Conservation (phyloP, 208 protist species). For the Endotrypanum monterogeii region DNA sequence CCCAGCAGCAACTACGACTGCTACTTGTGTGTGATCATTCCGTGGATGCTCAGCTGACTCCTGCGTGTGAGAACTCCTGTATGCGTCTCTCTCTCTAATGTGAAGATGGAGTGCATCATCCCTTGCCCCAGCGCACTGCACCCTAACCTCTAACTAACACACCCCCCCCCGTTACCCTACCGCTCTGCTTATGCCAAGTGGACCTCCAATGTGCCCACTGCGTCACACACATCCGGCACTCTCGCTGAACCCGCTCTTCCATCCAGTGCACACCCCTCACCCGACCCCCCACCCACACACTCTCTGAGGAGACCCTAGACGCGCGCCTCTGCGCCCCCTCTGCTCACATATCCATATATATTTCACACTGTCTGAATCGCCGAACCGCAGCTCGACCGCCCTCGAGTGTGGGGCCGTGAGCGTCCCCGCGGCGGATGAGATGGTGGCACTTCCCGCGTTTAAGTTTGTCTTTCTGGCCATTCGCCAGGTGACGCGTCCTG, state of each 20-base stretch:
- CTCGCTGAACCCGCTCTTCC: background rate
- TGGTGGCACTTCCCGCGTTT: constrained; percentile 74
- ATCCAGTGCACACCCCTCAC: too few species aligned
- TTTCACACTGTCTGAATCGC: background rate
- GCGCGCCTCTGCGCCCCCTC: background rate
- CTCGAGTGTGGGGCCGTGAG: constrained; percentile 1
- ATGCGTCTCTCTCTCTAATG: background rate
- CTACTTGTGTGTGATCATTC: too few species aligned
- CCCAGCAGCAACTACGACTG: too few species aligned
- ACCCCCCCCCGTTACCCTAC: background rate
- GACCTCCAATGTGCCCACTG: background rate
- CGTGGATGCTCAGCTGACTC: too few species aligned
- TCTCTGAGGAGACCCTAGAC: background rate
- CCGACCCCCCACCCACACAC: background rate
- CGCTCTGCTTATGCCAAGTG: background rate
- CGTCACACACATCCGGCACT: background rate
- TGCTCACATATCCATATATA: background rate
- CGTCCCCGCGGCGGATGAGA: constrained; percentile 28
- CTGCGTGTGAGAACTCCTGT: too few species aligned
- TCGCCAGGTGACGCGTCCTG: constrained; percentile 77
- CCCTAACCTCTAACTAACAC: background rate
- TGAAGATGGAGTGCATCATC: background rate
- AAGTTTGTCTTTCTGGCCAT: constrained; percentile 80
- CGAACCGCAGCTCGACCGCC: background rate
- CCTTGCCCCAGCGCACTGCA: background rate